These are phyloP conservation scores for Cyclocybe cylindracea DNA, from an alignment of 768 basidiomycete species.

Conservation along the genomic window DNA sequence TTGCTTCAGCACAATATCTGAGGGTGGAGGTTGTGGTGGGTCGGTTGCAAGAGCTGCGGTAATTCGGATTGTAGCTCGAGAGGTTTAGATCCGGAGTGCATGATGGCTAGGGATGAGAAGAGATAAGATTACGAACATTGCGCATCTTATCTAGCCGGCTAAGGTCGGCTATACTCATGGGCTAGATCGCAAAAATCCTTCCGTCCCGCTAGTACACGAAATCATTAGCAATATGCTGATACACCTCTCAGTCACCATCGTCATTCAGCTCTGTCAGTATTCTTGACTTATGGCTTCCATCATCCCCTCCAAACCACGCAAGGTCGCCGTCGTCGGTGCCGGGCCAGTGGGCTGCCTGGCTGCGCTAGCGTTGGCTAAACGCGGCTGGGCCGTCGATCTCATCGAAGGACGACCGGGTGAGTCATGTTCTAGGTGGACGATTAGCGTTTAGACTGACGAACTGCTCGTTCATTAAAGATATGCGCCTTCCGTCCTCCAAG, in stretches of 20 bases:
- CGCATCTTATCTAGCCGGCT: slow-evolving; percentile 16
- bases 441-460: slow-evolving; percentile 8
- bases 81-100: slow-evolving; percentile 11
- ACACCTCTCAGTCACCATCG: not conserved
- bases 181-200: slow-evolving; percentile 10
- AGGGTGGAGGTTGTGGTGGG: not conserved
- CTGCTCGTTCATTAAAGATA: slow-evolving; percentile 46
- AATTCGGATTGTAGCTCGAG: not conserved
- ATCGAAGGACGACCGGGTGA: slow-evolving; percentile 81
- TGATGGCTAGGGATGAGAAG: slow-evolving; percentile 3
- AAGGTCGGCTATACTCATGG: slow-evolving; percentile 9
- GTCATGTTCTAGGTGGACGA: slow-evolving; percentile 20
- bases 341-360: slow-evolving; percentile 95
- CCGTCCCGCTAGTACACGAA: not conserved
- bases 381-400: slow-evolving; percentile 82
- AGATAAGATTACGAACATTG: slow-evolving; percentile 18
- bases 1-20: not conserved
- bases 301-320: slow-evolving; percentile 11
- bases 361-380: slow-evolving; percentile 81
- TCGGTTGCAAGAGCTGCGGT: not conserved
- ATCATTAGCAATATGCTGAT: slow-evolving; percentile 1
- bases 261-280: not conserved
- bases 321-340: slow-evolving; percentile 77
- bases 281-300: slow-evolving; percentile 3
- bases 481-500: slow-evolving; percentile 72